Conservation (phyloP, 2,329 filamentous ascomycete species). For the Cladosporium sp. region DNA sequence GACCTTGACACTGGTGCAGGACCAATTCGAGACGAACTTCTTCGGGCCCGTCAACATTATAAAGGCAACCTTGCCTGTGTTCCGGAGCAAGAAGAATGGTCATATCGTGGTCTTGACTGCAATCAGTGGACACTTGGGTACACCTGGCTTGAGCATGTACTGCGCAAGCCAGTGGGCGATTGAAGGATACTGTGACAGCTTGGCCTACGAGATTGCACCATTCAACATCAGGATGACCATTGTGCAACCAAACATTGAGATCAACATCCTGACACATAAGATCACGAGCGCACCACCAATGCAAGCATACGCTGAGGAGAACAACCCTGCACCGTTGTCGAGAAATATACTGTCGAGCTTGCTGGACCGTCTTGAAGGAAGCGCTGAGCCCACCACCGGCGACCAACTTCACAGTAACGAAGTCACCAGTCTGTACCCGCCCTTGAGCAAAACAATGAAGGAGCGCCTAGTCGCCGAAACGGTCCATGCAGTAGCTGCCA, state of each 20-base stretch:
- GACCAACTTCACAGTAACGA: conserved; percentile 50
- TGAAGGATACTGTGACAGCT: conserved; percentile 90
- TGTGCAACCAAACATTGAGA: conserved; percentile 92
- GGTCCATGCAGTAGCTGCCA: conserved; percentile 84
- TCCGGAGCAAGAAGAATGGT: conserved; percentile 77
- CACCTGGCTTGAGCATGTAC: conserved; percentile 86
- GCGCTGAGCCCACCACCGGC: conserved; percentile 43
- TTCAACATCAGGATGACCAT: conserved; percentile 97
- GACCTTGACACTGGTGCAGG: conserved; percentile 76
- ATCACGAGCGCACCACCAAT: conserved; percentile 82
- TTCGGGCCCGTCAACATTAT: conserved; percentile 97
- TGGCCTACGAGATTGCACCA: conserved; percentile 91
- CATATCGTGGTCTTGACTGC: conserved; percentile 90
- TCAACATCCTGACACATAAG: conserved; percentile 81
- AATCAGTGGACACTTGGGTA: conserved; percentile 88
- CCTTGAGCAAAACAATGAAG: conserved; percentile 65
- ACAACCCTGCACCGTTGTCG: conserved; percentile 75
- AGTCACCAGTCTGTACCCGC: conserved; percentile 71
- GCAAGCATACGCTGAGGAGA: conserved; percentile 65
- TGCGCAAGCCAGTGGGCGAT: conserved; percentile 92
- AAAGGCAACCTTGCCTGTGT: conserved; percentile 77
- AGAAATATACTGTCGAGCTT: conserved; percentile 80
- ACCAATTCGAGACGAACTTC: conserved; percentile 93
- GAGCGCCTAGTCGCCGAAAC: conserved; percentile 82
- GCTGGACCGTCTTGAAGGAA: conserved; percentile 64